phyloP scores from a whole-genome alignment of 768 basidiomycete genomes.

The Amanita pallidorosea region DNA sequence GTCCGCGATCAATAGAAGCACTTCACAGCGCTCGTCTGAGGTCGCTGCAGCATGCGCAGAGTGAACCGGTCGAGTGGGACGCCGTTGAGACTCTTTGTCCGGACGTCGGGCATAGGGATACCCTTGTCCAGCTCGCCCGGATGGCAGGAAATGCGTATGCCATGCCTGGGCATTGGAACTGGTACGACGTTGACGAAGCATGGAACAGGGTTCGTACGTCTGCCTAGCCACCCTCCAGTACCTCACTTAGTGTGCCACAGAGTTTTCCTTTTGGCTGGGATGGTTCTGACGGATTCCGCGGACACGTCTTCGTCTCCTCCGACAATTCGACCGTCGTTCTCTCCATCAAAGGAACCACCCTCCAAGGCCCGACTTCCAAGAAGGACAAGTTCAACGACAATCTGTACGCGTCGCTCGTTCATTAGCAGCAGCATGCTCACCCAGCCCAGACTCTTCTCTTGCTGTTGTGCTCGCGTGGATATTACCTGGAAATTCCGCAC shows the following conservation, averaged over 20 bases:
- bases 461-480: constrained; percentile 88
- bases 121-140: constrained; percentile 71
- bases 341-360: constrained; percentile 81
- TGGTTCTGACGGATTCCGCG: constrained; percentile 70
- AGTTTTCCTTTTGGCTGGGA: constrained; percentile 80
- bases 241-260: constrained; percentile 21
- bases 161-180: constrained; percentile 53
- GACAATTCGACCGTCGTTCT: constrained; percentile 79
- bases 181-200: constrained; percentile 69
- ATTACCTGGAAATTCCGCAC: constrained; percentile 77
- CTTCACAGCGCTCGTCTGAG: constrained; percentile 42
- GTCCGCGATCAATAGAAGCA: constrained; percentile 41
- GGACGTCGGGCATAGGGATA: constrained; percentile 69
- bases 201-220: constrained; percentile 49
- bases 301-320: constrained; percentile 75
- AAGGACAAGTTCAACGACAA: constrained; percentile 94
- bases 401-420: constrained; percentile 22
- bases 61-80: constrained; percentile 58
- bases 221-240: neutral
- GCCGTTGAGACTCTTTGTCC: constrained; percentile 57
- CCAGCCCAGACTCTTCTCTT: constrained; percentile 53
- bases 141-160: constrained; percentile 91
- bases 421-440: neutral
- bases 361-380: constrained; percentile 77
- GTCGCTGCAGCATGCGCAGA: constrained; percentile 38